Base-by-base conservation (phyloP, 495 filamentous ascomycete genomes). In the Choiromyces venosus region DNA sequence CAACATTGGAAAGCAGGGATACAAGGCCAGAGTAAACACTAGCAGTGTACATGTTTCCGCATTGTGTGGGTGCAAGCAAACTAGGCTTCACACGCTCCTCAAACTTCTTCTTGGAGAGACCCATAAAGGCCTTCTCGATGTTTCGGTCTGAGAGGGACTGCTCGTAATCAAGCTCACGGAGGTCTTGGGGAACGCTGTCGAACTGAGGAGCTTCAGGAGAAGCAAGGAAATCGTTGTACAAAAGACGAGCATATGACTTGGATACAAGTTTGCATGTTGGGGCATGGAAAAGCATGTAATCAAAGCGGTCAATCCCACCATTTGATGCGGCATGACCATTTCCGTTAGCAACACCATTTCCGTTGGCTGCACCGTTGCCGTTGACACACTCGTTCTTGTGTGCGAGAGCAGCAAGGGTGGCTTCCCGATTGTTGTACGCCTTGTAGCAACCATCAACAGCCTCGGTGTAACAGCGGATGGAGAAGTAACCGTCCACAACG, bases 21-120 rank as follows among this genome's bases (percentile, higher is more conserved):
- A 89, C 88, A 65, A 99, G 86, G 71, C 92, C 93, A 72, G 89
- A 90, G 86, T 93, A 99, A 77, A 99, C 92, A 82, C 92, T 97
- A 67, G 91, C 95, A 80, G 91, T 94, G 86, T 99, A 99, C 96
- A 97, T 99, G 88, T 99, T 99, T 83, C 95, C 96, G 84, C 93
- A 97, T 85, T 93, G 90, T 64, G 93, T 97, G 44, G 95, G 91
- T 35, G 96, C 91, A 82, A 96, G 86, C 81, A 95, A 91, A 80
- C 87, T 84, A 46, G 96, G 93, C 82, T 90, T 86, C 72, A 99
- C 92, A 83, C 93, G 92, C 83, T 93, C 89, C 76, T 90, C 88
- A 86, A 93, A 98, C 72, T 90, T 90, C 89, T 97, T 97, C 91
- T 99, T 99, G 81, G 92, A 90, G 74, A 98, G 88, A 67, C 81